Evolutionary conservation across 2,329 filamentous ascomycete genomes (phyloP).

Genomic region (Cyclaneusma minus): DNA sequence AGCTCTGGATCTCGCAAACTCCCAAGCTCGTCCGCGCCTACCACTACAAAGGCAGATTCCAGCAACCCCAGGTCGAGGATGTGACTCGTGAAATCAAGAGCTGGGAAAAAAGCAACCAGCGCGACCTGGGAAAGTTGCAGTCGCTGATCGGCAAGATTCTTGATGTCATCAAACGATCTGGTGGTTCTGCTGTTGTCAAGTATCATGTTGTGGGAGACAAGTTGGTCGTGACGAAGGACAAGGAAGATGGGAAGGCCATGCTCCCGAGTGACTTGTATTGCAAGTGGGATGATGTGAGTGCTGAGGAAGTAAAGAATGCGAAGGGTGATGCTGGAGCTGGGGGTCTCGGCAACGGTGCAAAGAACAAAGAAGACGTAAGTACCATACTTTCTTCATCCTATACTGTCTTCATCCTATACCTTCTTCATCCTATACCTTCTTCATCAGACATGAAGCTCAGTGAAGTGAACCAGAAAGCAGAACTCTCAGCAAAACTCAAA

Average conservation of each 20-base stretch:
- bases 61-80: slow-evolving; percentile 20
- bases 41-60: slow-evolving; percentile 22
- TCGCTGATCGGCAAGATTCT: slow-evolving; percentile 19
- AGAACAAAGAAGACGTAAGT: no score
- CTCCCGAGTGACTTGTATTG: slow-evolving; percentile 19
- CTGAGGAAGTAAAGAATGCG: no score
- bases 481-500: no score
- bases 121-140: slow-evolving; percentile 17
- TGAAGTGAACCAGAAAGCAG: no score
- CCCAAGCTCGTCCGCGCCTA: slow-evolving; percentile 29
- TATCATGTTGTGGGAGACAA: slow-evolving; percentile 12
- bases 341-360: no score
- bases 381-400: no score
- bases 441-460: no score
- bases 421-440: no score
- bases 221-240: slow-evolving; percentile 14
- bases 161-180: slow-evolving; percentile 13
- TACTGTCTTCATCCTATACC: no score
- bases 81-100: slow-evolving; percentile 15
- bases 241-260: slow-evolving; percentile 9
- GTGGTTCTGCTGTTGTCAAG: slow-evolving; percentile 13
- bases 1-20: slow-evolving; percentile 31
- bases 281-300: slow-evolving; percentile 12
- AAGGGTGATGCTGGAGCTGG: no score
- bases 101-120: slow-evolving; percentile 22